A percentile compares a stretch with the other conserved stretches of the same genome.
phyloP scores from a whole-genome alignment of 2,329 filamentous ascomycete genomes.

The Colletotrichum phormii region DNA sequence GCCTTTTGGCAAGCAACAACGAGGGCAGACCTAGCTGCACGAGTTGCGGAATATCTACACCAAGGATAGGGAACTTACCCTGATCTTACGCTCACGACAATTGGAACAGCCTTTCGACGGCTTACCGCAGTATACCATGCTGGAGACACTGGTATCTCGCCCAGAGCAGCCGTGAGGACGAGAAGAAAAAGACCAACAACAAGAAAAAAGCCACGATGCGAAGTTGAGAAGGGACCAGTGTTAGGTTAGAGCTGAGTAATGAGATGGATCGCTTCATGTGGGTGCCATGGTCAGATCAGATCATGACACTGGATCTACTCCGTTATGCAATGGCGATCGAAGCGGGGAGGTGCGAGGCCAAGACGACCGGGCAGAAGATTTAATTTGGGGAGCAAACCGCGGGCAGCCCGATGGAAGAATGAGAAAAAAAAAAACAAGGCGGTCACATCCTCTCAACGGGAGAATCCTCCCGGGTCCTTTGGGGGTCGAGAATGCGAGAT shows the following conservation, averaged over 20 bases:
- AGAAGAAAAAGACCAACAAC: neutral
- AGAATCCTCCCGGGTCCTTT: neutral
- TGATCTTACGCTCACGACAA: slow-evolving; percentile 67
- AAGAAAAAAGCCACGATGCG: neutral
- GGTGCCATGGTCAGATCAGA: slow-evolving; percentile 14
- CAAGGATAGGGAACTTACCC: slow-evolving; percentile 53
- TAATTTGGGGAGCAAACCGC: neutral
- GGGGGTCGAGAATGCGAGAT: slow-evolving; percentile 16
- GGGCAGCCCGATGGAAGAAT: slow-evolving; percentile 2
- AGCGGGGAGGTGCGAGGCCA: slow-evolving; percentile 5
- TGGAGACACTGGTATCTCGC: neutral
- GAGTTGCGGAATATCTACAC: neutral
- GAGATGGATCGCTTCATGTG: neutral
- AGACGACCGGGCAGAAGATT: neutral
- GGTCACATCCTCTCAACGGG: neutral
- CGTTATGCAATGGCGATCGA: slow-evolving; percentile 7
- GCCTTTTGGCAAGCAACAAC: neutral
- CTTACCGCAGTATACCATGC: slow-evolving; percentile 69
- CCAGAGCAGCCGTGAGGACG: neutral
- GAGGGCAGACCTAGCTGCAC: neutral
- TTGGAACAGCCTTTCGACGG: slow-evolving; percentile 67
- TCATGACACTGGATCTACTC: slow-evolving; percentile 13
- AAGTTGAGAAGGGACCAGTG: neutral
- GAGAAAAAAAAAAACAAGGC: neutral
- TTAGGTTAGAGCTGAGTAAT: neutral